phyloP scores from a whole-genome alignment of 495 filamentous ascomycete genomes.

The Xylaria nigripes region DNA sequence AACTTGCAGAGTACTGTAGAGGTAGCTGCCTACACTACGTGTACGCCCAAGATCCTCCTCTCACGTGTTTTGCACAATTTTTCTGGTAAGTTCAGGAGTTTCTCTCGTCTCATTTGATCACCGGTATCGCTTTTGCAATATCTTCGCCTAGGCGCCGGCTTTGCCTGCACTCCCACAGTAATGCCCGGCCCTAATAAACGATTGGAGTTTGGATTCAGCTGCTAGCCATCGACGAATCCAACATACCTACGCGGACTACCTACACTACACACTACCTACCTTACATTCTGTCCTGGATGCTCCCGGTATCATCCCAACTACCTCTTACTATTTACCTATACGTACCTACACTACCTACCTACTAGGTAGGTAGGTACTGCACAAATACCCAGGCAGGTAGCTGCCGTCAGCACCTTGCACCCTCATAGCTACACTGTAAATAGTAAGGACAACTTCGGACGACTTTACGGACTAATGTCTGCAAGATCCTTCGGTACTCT shows the following conservation, averaged over 20 bases:
- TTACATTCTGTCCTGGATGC: not conserved
- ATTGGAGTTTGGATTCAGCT: constrained; percentile 1
- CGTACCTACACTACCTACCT: not conserved
- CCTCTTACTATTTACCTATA: not conserved
- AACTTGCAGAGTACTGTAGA: not conserved
- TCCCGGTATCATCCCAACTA: not conserved
- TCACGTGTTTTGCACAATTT: not conserved
- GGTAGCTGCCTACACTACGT: not conserved
- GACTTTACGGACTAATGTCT: not conserved
- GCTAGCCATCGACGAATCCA: constrained; percentile 4
- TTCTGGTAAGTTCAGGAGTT: not conserved
- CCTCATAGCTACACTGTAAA: too few species aligned
- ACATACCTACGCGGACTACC: too few species aligned
- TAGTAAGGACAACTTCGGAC: not conserved
- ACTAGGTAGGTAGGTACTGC: too few species aligned
- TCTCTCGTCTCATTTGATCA: not conserved
- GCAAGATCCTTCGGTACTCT: not conserved
- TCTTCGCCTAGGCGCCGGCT: not conserved
- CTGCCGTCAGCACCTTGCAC: too few species aligned
- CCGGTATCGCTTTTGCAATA: not conserved
- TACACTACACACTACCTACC: too few species aligned
- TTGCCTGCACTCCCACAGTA: not conserved
- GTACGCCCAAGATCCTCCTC: not conserved
- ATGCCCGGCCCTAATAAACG: not conserved
- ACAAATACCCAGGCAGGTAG: too few species aligned